Evolutionary conservation across 345 rosid genomes (phyloP).

Genomic region (Populus tremula): DNA sequence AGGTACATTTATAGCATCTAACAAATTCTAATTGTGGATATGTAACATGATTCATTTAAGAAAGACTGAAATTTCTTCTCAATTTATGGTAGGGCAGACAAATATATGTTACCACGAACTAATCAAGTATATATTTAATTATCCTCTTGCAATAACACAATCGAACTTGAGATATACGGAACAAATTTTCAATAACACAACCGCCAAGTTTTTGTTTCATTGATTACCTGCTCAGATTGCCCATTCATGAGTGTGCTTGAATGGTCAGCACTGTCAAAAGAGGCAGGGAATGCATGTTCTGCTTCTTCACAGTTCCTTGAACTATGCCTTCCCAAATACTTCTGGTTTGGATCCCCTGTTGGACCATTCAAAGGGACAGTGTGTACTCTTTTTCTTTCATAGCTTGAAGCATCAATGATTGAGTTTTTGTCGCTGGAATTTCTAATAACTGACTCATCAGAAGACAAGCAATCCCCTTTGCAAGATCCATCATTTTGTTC

Average conservation of each 20-base stretch:
- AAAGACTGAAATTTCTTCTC: background rate
- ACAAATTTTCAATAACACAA: background rate
- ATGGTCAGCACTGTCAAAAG: constrained; percentile 21
- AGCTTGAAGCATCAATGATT: constrained; percentile 13
- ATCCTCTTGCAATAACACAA: background rate
- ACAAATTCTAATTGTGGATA: background rate
- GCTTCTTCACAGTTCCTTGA: constrained; percentile 27
- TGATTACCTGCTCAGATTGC: constrained; percentile 44
- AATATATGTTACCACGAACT: background rate
- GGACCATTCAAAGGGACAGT: constrained; percentile 17
- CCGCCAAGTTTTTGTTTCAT: background rate
- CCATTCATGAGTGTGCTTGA: constrained; percentile 11
- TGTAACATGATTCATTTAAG: background rate
- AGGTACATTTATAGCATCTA: background rate
- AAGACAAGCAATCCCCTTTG: constrained; percentile 22
- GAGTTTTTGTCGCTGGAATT: constrained; percentile 14
- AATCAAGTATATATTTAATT: background rate
- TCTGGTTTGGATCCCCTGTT: constrained; percentile 2
- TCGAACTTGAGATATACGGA: background rate
- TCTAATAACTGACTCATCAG: constrained; percentile 21
- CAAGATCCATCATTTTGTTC: constrained; percentile 30
- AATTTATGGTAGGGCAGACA: background rate
- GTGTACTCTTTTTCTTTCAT: constrained; percentile 7
- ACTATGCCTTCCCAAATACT: constrained; percentile 20
- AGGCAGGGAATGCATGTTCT: constrained; percentile 23